phyloP scores from a whole-genome alignment of 208 protist genomes.

The Acanthamoeba castellanii region DNA sequence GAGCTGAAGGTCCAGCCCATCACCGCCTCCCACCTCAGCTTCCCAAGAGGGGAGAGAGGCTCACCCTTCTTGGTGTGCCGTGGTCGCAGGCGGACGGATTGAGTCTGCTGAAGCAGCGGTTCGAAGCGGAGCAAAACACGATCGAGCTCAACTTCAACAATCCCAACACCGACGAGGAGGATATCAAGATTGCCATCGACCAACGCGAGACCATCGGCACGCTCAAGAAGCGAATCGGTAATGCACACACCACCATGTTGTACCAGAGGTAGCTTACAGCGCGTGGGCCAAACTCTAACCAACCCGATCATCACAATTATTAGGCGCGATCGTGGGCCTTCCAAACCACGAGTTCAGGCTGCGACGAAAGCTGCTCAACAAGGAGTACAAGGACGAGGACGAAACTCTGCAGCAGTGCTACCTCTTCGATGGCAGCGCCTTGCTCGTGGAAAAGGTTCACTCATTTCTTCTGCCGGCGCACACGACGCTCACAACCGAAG shows the following conservation, averaged over 20 bases:
- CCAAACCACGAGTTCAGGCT: slow-evolving; percentile 54
- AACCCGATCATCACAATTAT: background rate
- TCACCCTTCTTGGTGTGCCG: too few relatives aligned
- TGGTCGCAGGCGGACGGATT: background rate
- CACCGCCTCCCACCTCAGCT: background rate
- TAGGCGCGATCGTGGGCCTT: slow-evolving; percentile 8
- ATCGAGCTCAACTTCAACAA: slow-evolving; percentile 74
- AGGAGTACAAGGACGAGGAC: slow-evolving; percentile 68
- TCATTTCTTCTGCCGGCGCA: background rate
- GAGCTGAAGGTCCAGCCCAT: background rate
- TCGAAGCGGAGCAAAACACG: slow-evolving; percentile 67
- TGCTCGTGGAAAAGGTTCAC: slow-evolving; percentile 34
- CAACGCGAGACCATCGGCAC: slow-evolving; percentile 55
- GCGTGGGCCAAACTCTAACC: background rate
- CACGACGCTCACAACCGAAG: background rate
- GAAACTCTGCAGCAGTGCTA: slow-evolving; percentile 22
- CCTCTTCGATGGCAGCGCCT: slow-evolving; percentile 63
- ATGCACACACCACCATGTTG: background rate
- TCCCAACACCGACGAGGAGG: slow-evolving; percentile 3
- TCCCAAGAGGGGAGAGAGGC: too few relatives aligned
- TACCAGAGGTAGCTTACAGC: background rate
- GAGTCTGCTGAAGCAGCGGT: slow-evolving; percentile 61
- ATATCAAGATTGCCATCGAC: slow-evolving; percentile 48
- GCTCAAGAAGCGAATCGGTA: slow-evolving; percentile 31
- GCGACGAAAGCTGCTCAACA: slow-evolving; percentile 61